Evolutionary conservation across 2,329 filamentous ascomycete genomes (phyloP), one percentile per base, ranked within the genome.

Genomic region (Exophiala spinifera): DNA sequence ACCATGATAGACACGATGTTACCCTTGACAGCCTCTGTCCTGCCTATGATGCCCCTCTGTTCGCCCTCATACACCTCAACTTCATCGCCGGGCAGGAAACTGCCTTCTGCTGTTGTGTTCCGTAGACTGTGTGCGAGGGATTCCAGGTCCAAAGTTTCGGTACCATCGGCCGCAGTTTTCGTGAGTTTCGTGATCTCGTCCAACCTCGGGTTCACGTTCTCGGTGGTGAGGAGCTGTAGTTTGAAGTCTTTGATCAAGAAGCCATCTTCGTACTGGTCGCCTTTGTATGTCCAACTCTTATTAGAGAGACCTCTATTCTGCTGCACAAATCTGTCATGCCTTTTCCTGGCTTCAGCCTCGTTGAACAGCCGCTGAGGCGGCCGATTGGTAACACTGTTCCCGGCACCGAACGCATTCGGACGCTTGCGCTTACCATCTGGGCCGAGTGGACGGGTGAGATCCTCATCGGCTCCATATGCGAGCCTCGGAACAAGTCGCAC

Each of bases 141-240:
- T 65, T 91, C 88, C 40, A 99, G 80, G 73, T 99, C 94, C 33
- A 99, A 80, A 61, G 95, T 95, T 65, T 96, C 91, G 0, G 90
- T 91, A 15, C 94, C 94, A 68, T 97, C 94, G 61, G 95, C 91
- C 15, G 85, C 86, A 8, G 89, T 88, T 23, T 88, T 86, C 14
- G 91, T 88, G 69, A 99, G 97, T 66, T 86, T 88, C n/a, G 91
- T 95, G 44, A 97, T 89, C 70, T 99, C 94, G 68, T 97, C 94
- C 23, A 99, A 79, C 1, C 87, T 89, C 0, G 94, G 94, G 68
- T 95, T 95, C 52, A 99, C 91, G 63, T 95, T 87, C 63, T 91
- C 91, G 25, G 89, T 87, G n/a, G 82, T 80, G 25, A 99, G 78
- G 65, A 87, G 83, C 66, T 92, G 89, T 55, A 96, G 87, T 71